phyloP scores from a whole-genome alignment of 2,329 filamentous ascomycete species.

The Colletotrichum aenigma region DNA sequence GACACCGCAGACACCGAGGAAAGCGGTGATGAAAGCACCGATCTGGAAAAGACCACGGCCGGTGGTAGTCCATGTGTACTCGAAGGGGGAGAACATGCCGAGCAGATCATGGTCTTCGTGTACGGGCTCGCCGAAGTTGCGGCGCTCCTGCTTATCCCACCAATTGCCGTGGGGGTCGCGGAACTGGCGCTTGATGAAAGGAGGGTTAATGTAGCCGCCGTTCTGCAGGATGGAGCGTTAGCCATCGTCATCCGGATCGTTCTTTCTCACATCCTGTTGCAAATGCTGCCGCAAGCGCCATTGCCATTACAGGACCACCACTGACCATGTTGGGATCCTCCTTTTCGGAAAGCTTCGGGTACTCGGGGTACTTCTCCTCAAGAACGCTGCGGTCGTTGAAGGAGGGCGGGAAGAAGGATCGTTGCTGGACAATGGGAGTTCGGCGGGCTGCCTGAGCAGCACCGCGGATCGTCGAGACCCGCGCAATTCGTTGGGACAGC shows the following conservation, averaged over 20 bases:
- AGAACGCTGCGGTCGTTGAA: slow-evolving; percentile 49
- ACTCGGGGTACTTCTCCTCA: slow-evolving; percentile 58
- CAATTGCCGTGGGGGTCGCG: slow-evolving; percentile 92
- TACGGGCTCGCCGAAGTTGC: slow-evolving; percentile 95
- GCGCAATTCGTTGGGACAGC: slow-evolving; percentile 64
- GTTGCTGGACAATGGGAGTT: slow-evolving; percentile 59
- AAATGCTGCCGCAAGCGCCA: neutral
- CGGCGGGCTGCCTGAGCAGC: slow-evolving; percentile 50
- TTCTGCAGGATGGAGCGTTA: slow-evolving; percentile 60
- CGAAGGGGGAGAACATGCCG: slow-evolving; percentile 85
- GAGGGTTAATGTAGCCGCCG: slow-evolving; percentile 82
- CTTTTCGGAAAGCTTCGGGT: slow-evolving; percentile 54
- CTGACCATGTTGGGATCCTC: slow-evolving; percentile 72
- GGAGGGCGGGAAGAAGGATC: slow-evolving; percentile 59
- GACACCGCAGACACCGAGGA: slow-evolving; percentile 68
- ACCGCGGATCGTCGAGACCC: slow-evolving; percentile 49
- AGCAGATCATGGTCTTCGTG: slow-evolving; percentile 97
- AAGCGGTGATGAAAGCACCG: slow-evolving; percentile 66
- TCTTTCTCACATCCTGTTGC: neutral
- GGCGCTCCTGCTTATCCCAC: slow-evolving; percentile 97
- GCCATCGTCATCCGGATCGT: neutral
- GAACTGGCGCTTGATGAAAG: slow-evolving; percentile 82
- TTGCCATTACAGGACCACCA: slow-evolving; percentile 21
- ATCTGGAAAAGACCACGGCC: slow-evolving; percentile 73
- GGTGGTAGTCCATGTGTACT: slow-evolving; percentile 83